Evolutionary conservation across 2,329 filamentous ascomycete species (phyloP), one percentile per base, ranked within the genome.

Genomic region (Xylaria sp.): DNA sequence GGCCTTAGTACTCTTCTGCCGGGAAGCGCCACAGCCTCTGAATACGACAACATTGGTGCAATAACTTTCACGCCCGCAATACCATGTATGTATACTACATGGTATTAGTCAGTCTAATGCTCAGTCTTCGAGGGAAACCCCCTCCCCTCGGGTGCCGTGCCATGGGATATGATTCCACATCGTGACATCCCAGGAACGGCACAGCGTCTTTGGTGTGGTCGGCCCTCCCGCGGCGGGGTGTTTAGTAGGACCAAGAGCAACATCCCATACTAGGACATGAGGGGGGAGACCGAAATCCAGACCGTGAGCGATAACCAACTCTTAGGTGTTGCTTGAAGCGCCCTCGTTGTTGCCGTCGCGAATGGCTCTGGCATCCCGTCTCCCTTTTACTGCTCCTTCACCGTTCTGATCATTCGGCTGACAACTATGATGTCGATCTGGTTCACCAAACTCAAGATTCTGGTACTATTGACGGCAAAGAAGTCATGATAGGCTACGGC

Each of bases 31-130:
- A 64, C 61, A 18, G 25, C 5, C 20, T 54, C 25, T 15, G 34
- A 5, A 15, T 34, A 58, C 23, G 52, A 50, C 6, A 13, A 55
- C 48, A 67, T 55, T 56, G 54, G 60, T 56, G 65, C 60, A 44
- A 52, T 58, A 50, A 23, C n/a, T 18, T 23, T 54, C 20, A 41
- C 18, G n/a, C 34, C 18, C 61, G 34, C n/a, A 6, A 10, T 50
- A 31, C 63, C 37, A 23, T 48, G 9, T n/a, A 46, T 48, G 56
- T 46, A 51, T 51, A 12, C 39, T 25, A 39, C 54, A 23, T 20
- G n/a, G n/a, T 34, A 46, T 46, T 46, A 31, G n/a, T 58, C 56
- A 20, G 39, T 31, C 56, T 23, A 58, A 37, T 34, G 10, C 39
- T 46, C 39, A 44, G 56, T 64, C 41, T 64, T 12, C 28, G 23